Conservation (phyloP, 768 basidiomycete species). For the Pisolithus microcarpus region DNA sequence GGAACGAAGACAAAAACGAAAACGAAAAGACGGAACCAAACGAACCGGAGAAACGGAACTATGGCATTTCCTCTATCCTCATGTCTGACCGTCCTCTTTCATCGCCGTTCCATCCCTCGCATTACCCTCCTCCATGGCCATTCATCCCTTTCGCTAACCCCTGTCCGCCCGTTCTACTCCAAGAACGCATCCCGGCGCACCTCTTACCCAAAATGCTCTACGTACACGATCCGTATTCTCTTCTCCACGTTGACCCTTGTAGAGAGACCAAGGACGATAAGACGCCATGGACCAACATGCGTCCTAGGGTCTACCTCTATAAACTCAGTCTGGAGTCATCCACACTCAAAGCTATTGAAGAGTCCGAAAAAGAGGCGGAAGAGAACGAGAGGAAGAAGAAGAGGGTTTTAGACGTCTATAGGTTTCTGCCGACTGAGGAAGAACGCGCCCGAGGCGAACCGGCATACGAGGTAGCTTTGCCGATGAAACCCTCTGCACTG, state of each 20-base stretch:
- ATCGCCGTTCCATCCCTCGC: constrained; percentile 25
- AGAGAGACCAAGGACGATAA: not conserved
- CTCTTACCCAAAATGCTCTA: constrained; percentile 35
- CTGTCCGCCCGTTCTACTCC: constrained; percentile 19
- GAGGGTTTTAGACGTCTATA: constrained; percentile 14
- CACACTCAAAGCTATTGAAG: not conserved
- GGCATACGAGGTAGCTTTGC: constrained; percentile 24
- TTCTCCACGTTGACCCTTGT: constrained; percentile 18
- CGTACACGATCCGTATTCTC: constrained; percentile 38
- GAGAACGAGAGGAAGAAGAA: constrained; percentile 9
- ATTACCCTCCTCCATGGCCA: constrained; percentile 38
- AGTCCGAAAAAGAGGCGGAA: constrained; percentile 3
- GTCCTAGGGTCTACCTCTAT: constrained; percentile 28
- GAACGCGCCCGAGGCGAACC: constrained; percentile 20
- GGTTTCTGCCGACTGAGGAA: constrained; percentile 13
- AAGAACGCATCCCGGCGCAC: constrained; percentile 28
- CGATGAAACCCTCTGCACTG: constrained; percentile 16
- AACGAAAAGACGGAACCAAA: not conserved
- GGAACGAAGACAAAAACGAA: too few relatives aligned
- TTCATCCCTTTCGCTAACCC: constrained; percentile 28
- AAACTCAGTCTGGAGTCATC: constrained; percentile 12
- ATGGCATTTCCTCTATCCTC: not conserved
- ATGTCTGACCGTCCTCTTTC: constrained; percentile 7
- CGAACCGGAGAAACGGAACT: not conserved
- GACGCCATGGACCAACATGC: constrained; percentile 23